A percentile compares a stretch with the other conserved stretches of the same genome.
Conservation (phyloP, 2,329 filamentous ascomycete species). For the Neurospora sp. region DNA sequence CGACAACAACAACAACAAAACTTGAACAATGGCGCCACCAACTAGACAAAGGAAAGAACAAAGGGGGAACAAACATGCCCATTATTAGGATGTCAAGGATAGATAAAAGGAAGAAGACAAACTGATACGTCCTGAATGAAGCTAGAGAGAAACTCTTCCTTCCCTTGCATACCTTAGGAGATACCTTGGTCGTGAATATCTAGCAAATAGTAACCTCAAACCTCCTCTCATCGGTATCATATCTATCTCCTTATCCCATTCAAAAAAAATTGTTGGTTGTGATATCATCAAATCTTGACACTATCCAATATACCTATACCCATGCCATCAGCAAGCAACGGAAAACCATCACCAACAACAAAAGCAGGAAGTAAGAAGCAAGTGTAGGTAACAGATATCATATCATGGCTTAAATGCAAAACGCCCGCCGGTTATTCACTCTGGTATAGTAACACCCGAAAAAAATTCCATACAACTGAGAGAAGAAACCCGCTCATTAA, state of each 20-base stretch:
- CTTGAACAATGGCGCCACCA: not conserved
- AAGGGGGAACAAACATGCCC: not conserved
- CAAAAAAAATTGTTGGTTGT: too few species aligned
- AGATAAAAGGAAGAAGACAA: not conserved
- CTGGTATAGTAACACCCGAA: not conserved
- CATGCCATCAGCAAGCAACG: not conserved
- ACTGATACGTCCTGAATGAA: not conserved
- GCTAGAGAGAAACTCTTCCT: not conserved
- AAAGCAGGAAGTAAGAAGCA: not conserved
- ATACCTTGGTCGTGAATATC: not conserved
- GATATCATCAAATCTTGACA: too few species aligned
- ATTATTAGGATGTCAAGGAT: not conserved
- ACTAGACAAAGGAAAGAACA: not conserved
- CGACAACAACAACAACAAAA: not conserved
- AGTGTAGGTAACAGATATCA: not conserved
- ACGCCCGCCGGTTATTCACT: not conserved
- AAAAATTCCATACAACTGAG: not conserved
- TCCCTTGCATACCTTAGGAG: not conserved
- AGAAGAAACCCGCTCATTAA: not conserved
- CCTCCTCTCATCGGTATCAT: too few species aligned
- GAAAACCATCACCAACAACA: not conserved
- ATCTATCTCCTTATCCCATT: too few species aligned
- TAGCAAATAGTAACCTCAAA: not conserved
- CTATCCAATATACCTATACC: too few species aligned
- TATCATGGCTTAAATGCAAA: not conserved